Conservation (phyloP, 176 grass and related monocot genomes). For the Urochloa ruziziensis region DNA sequence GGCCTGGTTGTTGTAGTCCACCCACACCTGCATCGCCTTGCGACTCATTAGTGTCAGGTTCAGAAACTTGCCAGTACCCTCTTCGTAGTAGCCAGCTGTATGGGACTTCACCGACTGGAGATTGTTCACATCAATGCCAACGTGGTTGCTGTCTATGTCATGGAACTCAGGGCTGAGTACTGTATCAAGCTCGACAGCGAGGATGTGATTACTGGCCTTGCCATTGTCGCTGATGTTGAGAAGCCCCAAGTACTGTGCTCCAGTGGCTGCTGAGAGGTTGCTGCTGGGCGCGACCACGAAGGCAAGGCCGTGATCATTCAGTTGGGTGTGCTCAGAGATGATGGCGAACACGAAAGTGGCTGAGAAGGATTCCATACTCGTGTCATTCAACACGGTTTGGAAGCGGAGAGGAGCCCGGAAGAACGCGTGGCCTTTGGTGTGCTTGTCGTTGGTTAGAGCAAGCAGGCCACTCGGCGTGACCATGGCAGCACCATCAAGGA, state of each 20-base stretch:
- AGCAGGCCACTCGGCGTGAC: slow-evolving; percentile 37
- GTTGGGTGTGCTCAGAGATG: slow-evolving; percentile 31
- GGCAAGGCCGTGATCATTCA: slow-evolving; percentile 50
- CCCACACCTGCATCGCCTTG: slow-evolving; percentile 49
- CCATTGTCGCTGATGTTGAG: slow-evolving; percentile 41
- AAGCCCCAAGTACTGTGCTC: slow-evolving; percentile 55
- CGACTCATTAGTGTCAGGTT: slow-evolving; percentile 36
- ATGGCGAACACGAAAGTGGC: slow-evolving; percentile 60
- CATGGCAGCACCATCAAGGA: slow-evolving; percentile 23
- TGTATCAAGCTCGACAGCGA: slow-evolving; percentile 65
- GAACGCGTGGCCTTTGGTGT: slow-evolving; percentile 49
- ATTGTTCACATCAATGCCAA: slow-evolving; percentile 54
- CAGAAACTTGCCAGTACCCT: slow-evolving; percentile 1
- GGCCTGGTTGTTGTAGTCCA: slow-evolving; percentile 33
- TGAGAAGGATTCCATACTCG: slow-evolving; percentile 37
- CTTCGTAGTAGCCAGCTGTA: slow-evolving; percentile 41
- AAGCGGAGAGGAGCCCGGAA: slow-evolving; percentile 23
- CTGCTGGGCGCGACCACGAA: slow-evolving; percentile 45
- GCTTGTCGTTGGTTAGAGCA: slow-evolving; percentile 44
- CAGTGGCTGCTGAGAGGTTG: slow-evolving; percentile 15
- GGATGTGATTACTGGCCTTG: slow-evolving; percentile 34
- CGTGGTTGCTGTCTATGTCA: slow-evolving; percentile 63
- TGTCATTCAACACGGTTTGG: too few relatives aligned
- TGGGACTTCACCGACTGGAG: slow-evolving; percentile 31
- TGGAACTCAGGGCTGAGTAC: slow-evolving; percentile 44